Evolutionary conservation across 768 basidiomycete genomes (phyloP).

Genomic region (Mycena leptocephala): DNA sequence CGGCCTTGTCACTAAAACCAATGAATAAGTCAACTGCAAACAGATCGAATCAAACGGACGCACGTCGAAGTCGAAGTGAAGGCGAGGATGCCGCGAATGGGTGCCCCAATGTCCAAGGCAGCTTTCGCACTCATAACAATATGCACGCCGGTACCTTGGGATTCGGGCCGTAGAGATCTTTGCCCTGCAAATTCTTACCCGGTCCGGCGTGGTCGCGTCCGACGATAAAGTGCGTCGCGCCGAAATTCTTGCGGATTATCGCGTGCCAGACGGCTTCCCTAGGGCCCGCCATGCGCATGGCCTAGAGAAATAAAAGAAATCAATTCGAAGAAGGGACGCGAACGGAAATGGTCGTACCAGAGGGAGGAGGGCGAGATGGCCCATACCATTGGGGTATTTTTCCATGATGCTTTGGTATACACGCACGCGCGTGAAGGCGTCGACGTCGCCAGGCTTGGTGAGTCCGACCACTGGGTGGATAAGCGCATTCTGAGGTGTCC

Average conservation of each 20-base stretch:
- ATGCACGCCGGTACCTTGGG: conserved; percentile 96
- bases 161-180: conserved; percentile 97
- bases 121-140: conserved; percentile 98
- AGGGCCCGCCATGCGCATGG: conserved; percentile 99
- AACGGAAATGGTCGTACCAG: conserved; percentile 54
- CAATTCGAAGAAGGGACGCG: not conserved
- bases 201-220: conserved; percentile 96
- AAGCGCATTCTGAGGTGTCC: conserved; percentile 79
- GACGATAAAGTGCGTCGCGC: conserved; percentile 98
- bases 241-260: conserved; percentile 99
- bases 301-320: conserved; percentile 58
- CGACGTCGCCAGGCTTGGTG: conserved; percentile 95
- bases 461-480: conserved; percentile 99
- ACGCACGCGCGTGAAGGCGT: conserved; percentile 95
- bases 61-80: conserved; percentile 98
- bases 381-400: conserved; percentile 99
- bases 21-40: conserved; percentile 15
- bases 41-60: conserved; percentile 47
- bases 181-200: conserved; percentile 96
- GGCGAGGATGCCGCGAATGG: conserved; percentile 93
- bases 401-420: conserved; percentile 99
- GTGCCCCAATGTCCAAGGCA: conserved; percentile 93
- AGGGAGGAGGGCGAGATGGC: conserved; percentile 95
- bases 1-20: conserved; percentile 91
- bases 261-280: conserved; percentile 99